Conservation (phyloP, 2,329 filamentous ascomycete genomes). For the Neonectria neomacrospora region DNA sequence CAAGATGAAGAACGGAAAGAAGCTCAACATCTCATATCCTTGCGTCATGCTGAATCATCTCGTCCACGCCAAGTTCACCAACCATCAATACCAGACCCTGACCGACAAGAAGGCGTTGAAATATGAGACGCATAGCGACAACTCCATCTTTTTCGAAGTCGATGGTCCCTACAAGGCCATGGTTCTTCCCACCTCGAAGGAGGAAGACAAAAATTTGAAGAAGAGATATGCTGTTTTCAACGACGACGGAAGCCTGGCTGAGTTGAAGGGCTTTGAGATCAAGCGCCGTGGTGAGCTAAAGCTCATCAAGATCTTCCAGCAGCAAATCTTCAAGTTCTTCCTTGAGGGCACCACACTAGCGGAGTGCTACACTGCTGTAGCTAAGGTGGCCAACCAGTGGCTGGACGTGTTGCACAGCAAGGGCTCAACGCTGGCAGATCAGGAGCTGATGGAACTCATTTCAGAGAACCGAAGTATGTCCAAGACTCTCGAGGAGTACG, state of each 20-base stretch:
- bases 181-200: constrained; percentile 96
- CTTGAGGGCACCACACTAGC: constrained; percentile 87
- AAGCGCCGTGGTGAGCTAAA: constrained; percentile 98
- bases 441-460: constrained; percentile 99
- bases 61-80: constrained; percentile 94
- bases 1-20: constrained; percentile 95
- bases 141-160: constrained; percentile 99
- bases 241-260: constrained; percentile 92
- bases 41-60: constrained; percentile 99
- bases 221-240: constrained; percentile 99
- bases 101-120: constrained; percentile 81
- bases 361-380: constrained; percentile 91
- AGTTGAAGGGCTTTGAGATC: constrained; percentile 96
- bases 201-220: constrained; percentile 99
- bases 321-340: constrained; percentile 99
- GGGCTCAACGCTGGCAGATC: constrained; percentile 89
- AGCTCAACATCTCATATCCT: constrained; percentile 94
- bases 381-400: constrained; percentile 96
- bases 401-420: constrained; percentile 92
- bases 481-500: constrained; percentile 97
- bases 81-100: constrained; percentile 95
- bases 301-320: constrained; percentile 99
- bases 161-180: constrained; percentile 98
- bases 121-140: constrained; percentile 98
- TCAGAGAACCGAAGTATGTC: constrained; percentile 99